Conservation (phyloP, 78 protist genomes). For the Reticulomyxa filosa region DNA sequence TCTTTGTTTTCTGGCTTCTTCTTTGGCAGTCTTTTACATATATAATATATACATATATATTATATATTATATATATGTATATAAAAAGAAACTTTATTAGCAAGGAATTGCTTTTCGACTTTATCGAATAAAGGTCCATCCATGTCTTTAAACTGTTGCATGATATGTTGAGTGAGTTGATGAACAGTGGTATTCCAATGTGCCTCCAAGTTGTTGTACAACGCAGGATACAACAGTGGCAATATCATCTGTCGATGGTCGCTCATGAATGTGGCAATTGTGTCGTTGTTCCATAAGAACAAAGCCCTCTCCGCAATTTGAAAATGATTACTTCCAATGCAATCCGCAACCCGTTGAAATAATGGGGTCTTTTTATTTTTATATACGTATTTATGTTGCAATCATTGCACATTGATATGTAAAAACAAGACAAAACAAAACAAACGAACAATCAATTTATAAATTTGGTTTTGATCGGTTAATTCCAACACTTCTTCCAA, state of each 20-base stretch:
- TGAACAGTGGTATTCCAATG: slow-evolving; percentile 18
- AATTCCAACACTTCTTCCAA: slow-evolving; percentile 54
- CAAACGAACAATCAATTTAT: too few relatives aligned
- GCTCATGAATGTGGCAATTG: slow-evolving; percentile 24
- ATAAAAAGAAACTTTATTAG: too few relatives aligned
- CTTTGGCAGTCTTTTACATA: too few relatives aligned
- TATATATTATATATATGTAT: too few relatives aligned
- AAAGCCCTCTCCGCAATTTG: slow-evolving; percentile 57
- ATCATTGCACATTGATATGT: too few relatives aligned
- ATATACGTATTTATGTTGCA: too few relatives aligned
- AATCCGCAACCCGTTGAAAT: not conserved
- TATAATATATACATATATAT: too few relatives aligned
- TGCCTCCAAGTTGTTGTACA: not conserved
- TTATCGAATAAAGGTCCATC: slow-evolving; percentile 27
- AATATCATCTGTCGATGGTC: slow-evolving; percentile 21
- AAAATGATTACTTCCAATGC: not conserved
- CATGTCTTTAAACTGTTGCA: slow-evolving; percentile 33
- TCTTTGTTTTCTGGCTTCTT: too few relatives aligned
- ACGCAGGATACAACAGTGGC: slow-evolving; percentile 33
- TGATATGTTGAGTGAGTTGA: slow-evolving; percentile 36
- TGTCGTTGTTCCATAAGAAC: slow-evolving; percentile 47
- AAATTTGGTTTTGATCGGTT: slow-evolving; percentile 8
- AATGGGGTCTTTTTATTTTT: too few relatives aligned
- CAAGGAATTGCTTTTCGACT: too few relatives aligned
- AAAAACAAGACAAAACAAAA: too few relatives aligned